phyloP scores from a whole-genome alignment of 345 rosid genomes.

The Syzygium aqueum region DNA sequence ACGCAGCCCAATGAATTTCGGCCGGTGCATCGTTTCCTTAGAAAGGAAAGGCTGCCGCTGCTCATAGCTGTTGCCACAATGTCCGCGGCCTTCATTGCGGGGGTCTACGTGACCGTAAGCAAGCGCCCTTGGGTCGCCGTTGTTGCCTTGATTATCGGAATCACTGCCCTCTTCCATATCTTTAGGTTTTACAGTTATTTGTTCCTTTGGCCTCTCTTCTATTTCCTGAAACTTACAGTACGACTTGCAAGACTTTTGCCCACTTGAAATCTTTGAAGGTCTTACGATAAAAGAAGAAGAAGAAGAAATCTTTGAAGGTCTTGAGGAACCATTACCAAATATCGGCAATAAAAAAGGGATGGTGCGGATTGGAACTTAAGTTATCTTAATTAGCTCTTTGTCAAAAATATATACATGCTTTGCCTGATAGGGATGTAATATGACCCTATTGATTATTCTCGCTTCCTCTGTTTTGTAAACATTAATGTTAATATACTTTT shows the following conservation, averaged over 20 bases:
- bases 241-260: accelerated
- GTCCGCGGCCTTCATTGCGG: background rate
- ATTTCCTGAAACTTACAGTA: background rate
- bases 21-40: background rate
- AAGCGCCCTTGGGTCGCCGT: background rate
- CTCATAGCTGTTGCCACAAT: background rate
- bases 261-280: background rate
- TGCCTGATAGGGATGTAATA: no score
- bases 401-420: no score
- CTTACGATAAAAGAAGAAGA: no score
- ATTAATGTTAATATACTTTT: no score
- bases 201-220: background rate
- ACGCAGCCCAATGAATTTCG: background rate
- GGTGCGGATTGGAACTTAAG: no score
- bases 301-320: no score
- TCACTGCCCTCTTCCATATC: background rate
- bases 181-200: background rate
- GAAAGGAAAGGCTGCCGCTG: background rate
- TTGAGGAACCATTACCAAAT: no score
- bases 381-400: no score
- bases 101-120: background rate
- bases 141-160: background rate
- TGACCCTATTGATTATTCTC: no score
- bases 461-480: no score
- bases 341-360: no score